These are phyloP conservation scores for Cutaneotrichosporon cavernicola DNA, from an alignment of 1,284 basidiomycete species.

Conservation along the genomic window DNA sequence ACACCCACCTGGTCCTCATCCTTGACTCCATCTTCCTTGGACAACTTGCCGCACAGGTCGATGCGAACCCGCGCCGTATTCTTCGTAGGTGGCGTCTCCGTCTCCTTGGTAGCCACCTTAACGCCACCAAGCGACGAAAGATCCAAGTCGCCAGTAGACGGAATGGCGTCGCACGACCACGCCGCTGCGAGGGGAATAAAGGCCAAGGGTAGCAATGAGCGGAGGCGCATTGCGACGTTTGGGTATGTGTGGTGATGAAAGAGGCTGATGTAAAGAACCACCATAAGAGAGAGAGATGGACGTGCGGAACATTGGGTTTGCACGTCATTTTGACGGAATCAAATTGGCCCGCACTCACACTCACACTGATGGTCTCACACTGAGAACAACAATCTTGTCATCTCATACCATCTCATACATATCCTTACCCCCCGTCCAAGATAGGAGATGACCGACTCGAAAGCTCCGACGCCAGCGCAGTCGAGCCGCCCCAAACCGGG, in stretches of 20 bases:
- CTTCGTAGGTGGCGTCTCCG: constrained; percentile 47
- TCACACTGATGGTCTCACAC: too few relatives aligned
- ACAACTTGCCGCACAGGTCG: constrained; percentile 39
- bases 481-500: constrained; percentile 21
- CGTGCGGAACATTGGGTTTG: not conserved
- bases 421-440: not conserved
- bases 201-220: not conserved
- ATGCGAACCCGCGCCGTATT: constrained; percentile 40
- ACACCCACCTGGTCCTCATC: constrained; percentile 50
- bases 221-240: constrained; percentile 1
- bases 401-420: not conserved
- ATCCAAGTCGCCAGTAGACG: constrained; percentile 31
- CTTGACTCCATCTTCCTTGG: constrained; percentile 33
- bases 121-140: constrained; percentile 36
- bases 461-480: not conserved
- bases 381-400: not conserved
- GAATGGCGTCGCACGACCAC: constrained; percentile 14
- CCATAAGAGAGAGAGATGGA: not conserved
- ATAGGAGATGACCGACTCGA: not conserved
- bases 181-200: constrained; percentile 7
- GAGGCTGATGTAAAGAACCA: not conserved
- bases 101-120: constrained; percentile 31
- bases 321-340: not conserved
- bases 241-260: too few relatives aligned
- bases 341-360: not conserved